These are phyloP conservation scores for Huntiella moniliformis DNA, from an alignment of 2,329 filamentous ascomycete species.

Conservation along the genomic window DNA sequence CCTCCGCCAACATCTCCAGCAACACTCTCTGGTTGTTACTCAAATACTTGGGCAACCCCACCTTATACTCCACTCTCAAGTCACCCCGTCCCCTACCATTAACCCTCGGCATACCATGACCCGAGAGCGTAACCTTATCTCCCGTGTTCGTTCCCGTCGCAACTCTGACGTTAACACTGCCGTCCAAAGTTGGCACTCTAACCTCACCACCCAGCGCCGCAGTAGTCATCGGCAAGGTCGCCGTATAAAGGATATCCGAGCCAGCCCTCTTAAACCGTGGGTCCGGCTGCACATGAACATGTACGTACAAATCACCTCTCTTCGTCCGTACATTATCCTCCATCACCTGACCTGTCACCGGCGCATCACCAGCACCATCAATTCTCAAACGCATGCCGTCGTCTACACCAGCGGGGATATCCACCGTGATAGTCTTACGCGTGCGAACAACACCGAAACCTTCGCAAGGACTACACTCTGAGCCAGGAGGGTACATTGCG, in stretches of 20 bases:
- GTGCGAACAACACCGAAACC: conserved; percentile 76
- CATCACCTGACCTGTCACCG: conserved; percentile 51
- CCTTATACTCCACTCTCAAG: conserved; percentile 82
- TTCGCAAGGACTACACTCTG: conserved; percentile 60
- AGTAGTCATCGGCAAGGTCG: conserved; percentile 78
- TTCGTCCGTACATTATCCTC: conserved; percentile 40
- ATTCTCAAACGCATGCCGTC: conserved; percentile 87
- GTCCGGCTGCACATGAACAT: conserved; percentile 76
- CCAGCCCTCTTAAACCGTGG: conserved; percentile 75
- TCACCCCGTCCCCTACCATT: conserved; percentile 55
- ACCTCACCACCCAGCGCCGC: conserved; percentile 84
- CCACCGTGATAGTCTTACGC: conserved; percentile 64
- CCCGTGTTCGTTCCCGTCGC: conserved; percentile 82
- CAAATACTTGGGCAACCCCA: conserved; percentile 87
- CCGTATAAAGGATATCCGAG: conserved; percentile 82
- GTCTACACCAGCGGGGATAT: conserved; percentile 89
- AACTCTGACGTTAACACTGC: conserved; percentile 77
- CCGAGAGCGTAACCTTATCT: conserved; percentile 71
- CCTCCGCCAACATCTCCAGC: conserved; percentile 87
- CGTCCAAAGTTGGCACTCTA: conserved; percentile 73
- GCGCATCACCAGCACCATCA: conserved; percentile 70
- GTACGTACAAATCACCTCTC: conserved; percentile 78
- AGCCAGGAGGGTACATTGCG: conserved; percentile 54
- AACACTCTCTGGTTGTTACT: conserved; percentile 81
- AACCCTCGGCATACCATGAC: conserved; percentile 88